A percentile compares a stretch with the other conserved stretches of the same genome.
Conservation (phyloP, 768 basidiomycete genomes). For the Pulveroboletus sp. region DNA sequence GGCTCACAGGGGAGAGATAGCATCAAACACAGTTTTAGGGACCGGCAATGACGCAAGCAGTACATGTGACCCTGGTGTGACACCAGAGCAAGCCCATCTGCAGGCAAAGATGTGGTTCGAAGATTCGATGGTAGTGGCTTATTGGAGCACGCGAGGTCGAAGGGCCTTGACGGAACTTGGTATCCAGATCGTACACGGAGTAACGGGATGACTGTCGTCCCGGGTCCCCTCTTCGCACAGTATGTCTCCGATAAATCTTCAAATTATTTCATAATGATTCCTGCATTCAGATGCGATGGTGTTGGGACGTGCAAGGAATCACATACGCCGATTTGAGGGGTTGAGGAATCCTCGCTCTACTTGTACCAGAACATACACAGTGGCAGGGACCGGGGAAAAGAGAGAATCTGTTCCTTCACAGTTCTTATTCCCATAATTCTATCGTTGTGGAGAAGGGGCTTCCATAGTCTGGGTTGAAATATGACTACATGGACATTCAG, state of each 20-base stretch:
- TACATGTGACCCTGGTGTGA: constrained; percentile 4
- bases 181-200: constrained; percentile 45
- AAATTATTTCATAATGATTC: too few relatives aligned
- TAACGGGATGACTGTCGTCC: constrained; percentile 22
- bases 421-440: too few relatives aligned
- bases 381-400: background rate
- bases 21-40: background rate
- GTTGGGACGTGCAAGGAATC: too few relatives aligned
- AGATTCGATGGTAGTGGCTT: constrained; percentile 34
- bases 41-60: constrained; percentile 17
- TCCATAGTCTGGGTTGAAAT: background rate
- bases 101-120: constrained; percentile 50
- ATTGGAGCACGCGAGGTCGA: constrained; percentile 54
- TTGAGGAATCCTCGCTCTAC: background rate
- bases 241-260: background rate
- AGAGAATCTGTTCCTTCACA: background rate
- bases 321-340: too few relatives aligned
- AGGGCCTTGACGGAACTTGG: constrained; percentile 45
- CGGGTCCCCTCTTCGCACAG: background rate
- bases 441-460: too few relatives aligned
- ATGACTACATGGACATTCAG: background rate
- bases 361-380: background rate
- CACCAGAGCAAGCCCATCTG: constrained; percentile 3
- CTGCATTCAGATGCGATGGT: too few relatives aligned
- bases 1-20: background rate